Evolutionary conservation across 129 eudicot species (phyloP).

Genomic region (Kitagawia praeruptora): DNA sequence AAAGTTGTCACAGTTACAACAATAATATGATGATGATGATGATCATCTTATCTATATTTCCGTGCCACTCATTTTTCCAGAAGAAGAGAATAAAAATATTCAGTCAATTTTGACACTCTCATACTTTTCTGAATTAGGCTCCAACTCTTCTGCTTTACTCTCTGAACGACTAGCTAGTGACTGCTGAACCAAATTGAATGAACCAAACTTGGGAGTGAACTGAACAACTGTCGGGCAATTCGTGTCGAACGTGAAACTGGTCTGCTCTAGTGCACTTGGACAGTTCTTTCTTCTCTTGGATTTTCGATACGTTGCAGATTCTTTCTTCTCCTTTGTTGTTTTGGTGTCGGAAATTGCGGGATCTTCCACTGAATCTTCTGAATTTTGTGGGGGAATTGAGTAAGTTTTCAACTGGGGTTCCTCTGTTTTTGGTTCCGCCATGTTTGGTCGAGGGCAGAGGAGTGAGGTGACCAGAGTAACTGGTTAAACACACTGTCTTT

Average conservation of each 20-base stretch:
- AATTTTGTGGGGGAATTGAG: conserved; percentile 2
- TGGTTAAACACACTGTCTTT: background rate
- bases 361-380: conserved; percentile 14
- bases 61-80: background rate
- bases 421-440: conserved; percentile 18
- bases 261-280: conserved; percentile 21
- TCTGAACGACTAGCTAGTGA: background rate
- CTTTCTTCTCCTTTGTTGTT: background rate
- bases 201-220: conserved; percentile 14
- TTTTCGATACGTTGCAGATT: conserved; percentile 7
- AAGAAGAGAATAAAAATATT: too few relatives aligned
- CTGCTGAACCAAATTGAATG: conserved; percentile 6
- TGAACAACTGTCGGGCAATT: conserved; percentile 2
- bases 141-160: background rate
- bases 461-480: background rate
- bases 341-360: conserved; percentile 9
- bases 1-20: background rate
- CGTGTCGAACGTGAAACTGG: conserved; percentile 23
- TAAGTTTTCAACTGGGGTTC: background rate
- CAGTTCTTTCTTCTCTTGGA: conserved; percentile 24
- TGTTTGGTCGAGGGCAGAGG: conserved; percentile 11
- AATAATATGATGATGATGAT: background rate
- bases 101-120: background rate
- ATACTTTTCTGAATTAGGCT: background rate
- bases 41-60: background rate